These are phyloP conservation scores for Pisolithus orientalis DNA, from an alignment of 768 basidiomycete genomes.

Conservation along the genomic window DNA sequence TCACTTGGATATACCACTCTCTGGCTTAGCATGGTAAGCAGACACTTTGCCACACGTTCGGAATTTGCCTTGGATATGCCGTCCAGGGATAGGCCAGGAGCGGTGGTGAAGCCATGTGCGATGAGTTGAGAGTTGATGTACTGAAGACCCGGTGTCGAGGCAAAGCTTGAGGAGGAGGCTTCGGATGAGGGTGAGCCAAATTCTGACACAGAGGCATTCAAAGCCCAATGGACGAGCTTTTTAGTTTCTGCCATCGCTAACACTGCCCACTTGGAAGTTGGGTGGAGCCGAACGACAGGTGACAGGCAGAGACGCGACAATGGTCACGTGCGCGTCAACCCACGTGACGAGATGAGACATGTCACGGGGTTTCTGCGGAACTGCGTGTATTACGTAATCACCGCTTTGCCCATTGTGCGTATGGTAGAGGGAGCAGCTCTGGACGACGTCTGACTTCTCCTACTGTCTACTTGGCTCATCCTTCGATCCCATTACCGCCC, in stretches of 20 bases:
- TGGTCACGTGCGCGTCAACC: slow-evolving; percentile 16
- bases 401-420: not conserved
- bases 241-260: slow-evolving; percentile 26
- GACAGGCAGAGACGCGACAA: slow-evolving; percentile 13
- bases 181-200: slow-evolving; percentile 38
- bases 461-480: slow-evolving; percentile 12
- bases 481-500: not conserved
- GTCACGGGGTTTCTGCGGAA: slow-evolving; percentile 5
- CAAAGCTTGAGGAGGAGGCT: slow-evolving; percentile 39
- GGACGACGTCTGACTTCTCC: not conserved
- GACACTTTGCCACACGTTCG: slow-evolving; percentile 61
- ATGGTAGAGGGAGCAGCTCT: not conserved
- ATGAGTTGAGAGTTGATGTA: slow-evolving; percentile 79
- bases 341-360: slow-evolving; percentile 2
- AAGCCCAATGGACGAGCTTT: slow-evolving; percentile 49
- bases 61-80: slow-evolving; percentile 51
- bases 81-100: slow-evolving; percentile 63
- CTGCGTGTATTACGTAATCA: slow-evolving; percentile 25
- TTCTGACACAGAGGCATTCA: slow-evolving; percentile 36
- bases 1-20: slow-evolving; percentile 51
- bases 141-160: slow-evolving; percentile 57
- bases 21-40: slow-evolving; percentile 72
- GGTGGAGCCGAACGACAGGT: no score
- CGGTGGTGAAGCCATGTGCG: slow-evolving; percentile 68
- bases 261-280: no score